Evolutionary conservation across 306 rosid genomes (phyloP).

Genomic region (Prunus fruticosa): DNA sequence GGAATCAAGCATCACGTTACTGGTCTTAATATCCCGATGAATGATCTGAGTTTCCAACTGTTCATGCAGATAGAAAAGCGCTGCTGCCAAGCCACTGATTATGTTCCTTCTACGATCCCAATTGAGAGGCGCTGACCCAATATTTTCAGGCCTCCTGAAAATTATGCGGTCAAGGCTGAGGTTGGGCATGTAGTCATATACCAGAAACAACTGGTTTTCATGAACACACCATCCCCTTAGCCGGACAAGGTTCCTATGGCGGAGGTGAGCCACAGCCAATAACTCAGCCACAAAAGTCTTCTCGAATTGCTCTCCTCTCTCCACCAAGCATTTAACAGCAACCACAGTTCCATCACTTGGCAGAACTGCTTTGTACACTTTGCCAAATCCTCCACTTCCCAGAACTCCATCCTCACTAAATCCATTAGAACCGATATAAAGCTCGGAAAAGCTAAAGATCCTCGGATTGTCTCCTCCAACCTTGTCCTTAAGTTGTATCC

Average conservation of each 20-base stretch:
- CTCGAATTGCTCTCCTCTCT: slow-evolving; percentile 78
- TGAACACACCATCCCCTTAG: slow-evolving; percentile 91
- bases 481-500: slow-evolving; percentile 60
- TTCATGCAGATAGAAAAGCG: slow-evolving; percentile 79
- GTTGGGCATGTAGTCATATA: slow-evolving; percentile 90
- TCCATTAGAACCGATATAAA: slow-evolving; percentile 82
- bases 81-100: slow-evolving; percentile 73
- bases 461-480: slow-evolving; percentile 76
- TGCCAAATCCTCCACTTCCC: slow-evolving; percentile 94
- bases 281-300: slow-evolving; percentile 83
- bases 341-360: slow-evolving; percentile 93
- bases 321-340: slow-evolving; percentile 88
- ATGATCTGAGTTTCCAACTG: slow-evolving; percentile 86
- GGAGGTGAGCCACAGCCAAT: slow-evolving; percentile 82
- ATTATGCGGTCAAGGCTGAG: slow-evolving; percentile 82
- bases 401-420: slow-evolving; percentile 67
- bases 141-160: slow-evolving; percentile 46
- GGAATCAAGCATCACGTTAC: slow-evolving; percentile 92
- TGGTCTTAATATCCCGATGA: slow-evolving; percentile 86
- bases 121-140: slow-evolving; percentile 34
- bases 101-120: slow-evolving; percentile 67
- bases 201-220: slow-evolving; percentile 69
- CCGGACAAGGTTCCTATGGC: slow-evolving; percentile 91
- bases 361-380: slow-evolving; percentile 67
- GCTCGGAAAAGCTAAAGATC: slow-evolving; percentile 84